Evolutionary conservation across 257 asterid genomes (phyloP).

Genomic region (Ligustrum vulgare): DNA sequence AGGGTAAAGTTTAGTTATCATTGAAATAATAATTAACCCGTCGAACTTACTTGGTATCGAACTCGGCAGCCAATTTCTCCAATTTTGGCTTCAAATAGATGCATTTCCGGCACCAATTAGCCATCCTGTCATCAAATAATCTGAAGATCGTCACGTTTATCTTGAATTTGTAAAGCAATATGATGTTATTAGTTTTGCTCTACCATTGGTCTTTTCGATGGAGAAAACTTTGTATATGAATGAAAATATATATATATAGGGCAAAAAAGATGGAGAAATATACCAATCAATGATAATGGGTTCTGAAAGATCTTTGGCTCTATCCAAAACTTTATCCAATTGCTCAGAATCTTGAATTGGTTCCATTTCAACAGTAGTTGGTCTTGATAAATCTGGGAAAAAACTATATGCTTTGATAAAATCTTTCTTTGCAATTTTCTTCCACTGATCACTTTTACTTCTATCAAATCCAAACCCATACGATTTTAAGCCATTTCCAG

Average conservation of each 20-base stretch:
- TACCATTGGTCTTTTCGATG: too few species aligned
- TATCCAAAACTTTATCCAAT: slow-evolving; percentile 38
- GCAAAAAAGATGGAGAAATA: background rate
- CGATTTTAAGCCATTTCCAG: slow-evolving; percentile 30
- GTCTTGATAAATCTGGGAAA: slow-evolving; percentile 36
- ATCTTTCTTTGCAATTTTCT: slow-evolving; percentile 24
- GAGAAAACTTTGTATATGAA: too few species aligned
- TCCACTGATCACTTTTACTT: slow-evolving; percentile 19
- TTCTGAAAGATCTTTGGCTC: slow-evolving; percentile 40
- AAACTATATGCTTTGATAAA: slow-evolving; percentile 28
- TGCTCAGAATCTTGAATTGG: slow-evolving; percentile 38
- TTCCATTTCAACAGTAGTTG: slow-evolving; percentile 36
- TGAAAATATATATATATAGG: background rate
- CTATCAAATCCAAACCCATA: slow-evolving; percentile 28
- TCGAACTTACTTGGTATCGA: slow-evolving; percentile 62
- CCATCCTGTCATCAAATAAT: slow-evolving; percentile 63
- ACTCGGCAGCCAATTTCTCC: slow-evolving; percentile 87
- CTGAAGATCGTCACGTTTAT: background rate
- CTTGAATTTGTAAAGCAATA: too few species aligned
- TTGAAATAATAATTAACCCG: too few species aligned
- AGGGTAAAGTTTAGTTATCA: too few species aligned
- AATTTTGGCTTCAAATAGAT: slow-evolving; percentile 83
- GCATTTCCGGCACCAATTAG: slow-evolving; percentile 97
- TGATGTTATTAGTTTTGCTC: too few species aligned
- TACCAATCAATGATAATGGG: slow-evolving; percentile 54